Base-by-base conservation (phyloP, 2,329 filamentous ascomycete genomes). In the Dactylellina sp. region DNA sequence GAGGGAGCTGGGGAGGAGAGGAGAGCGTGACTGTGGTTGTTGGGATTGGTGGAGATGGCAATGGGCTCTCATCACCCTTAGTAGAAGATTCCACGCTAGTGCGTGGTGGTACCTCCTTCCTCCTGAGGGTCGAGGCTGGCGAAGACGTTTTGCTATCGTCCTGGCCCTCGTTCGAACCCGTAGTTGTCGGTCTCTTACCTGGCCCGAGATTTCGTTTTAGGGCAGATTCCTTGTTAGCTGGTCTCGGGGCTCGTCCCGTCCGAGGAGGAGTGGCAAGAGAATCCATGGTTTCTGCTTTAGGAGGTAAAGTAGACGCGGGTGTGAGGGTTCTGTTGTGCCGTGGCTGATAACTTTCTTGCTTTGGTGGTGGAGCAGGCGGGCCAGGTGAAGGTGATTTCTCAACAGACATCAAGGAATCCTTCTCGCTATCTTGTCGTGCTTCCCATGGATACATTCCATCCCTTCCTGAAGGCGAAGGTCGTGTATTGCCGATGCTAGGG, bases 381-480 rank as follows among this genome's bases (percentile, higher is more conserved):
- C 50, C 63, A 12, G 64, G 71, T 18, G 70, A 66, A 20, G 70
- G 55, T 14, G 70, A 66, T 46, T 68, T 68, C 53, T 74, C 55
- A 20, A 46, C 55, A 42, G 71, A 57, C 37, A 75, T 75, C 57
- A 75, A 56, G 24, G 71, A 68, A 20, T 68, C 63, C 47, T 75
- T 52, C 32, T 75, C 71, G 24, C 50, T 49, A 32, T 68, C 55
- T 49, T 75, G 71, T 44, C 64, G 56, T 12, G 63, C 47, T 63
- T 75, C 71, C 71, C 71, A 70, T 7, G 71, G 71, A 39, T 75
- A 75, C 63, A 70, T 70, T 28, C 70, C 70, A 42, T 74, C 55
- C 35, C 44, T 66, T 9, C 61, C 70, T 44, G 61, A 64, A 37
- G 70, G 70, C 16, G 70, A 74, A 11, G 57, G 61, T 18, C 61